phyloP scores from a whole-genome alignment of 306 rosid genomes.

The Fragaria nilgerrensis region DNA sequence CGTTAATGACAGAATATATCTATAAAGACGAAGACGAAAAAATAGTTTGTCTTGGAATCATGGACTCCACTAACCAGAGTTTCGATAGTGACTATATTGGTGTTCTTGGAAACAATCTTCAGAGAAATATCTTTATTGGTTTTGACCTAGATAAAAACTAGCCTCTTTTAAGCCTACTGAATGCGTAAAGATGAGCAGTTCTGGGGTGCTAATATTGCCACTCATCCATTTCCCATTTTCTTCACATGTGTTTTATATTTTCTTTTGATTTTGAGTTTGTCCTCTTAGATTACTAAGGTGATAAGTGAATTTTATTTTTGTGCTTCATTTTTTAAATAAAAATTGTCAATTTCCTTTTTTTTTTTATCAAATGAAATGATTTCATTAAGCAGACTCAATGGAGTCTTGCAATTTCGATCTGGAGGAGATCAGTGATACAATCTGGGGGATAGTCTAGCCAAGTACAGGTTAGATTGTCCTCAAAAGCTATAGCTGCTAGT shows the following conservation, averaged over 20 bases:
- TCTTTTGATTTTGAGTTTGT: neutral
- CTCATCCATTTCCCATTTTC: neutral
- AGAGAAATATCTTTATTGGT: neutral
- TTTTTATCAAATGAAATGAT: too few relatives aligned
- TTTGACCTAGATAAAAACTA: neutral
- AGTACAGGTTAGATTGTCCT: too few relatives aligned
- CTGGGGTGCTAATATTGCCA: too few relatives aligned
- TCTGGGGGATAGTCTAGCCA: too few relatives aligned
- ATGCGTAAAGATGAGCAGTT: neutral
- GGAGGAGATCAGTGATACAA: too few relatives aligned
- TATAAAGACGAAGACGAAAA: slow-evolving; percentile 20
- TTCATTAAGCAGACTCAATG: too few relatives aligned
- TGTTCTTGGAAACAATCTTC: neutral
- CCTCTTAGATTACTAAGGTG: neutral
- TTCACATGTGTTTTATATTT: neutral
- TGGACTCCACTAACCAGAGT: neutral
- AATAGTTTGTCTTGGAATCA: neutral
- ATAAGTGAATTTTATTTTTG: too few relatives aligned
- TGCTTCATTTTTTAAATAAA: too few relatives aligned
- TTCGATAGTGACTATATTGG: too few relatives aligned
- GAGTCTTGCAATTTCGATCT: too few relatives aligned
- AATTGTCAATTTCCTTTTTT: too few relatives aligned
- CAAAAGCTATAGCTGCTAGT: too few relatives aligned
- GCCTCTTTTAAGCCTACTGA: neutral
- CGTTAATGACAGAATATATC: neutral